Conservation (phyloP, 1,284 basidiomycete species). For the Pholiota adiposa region DNA sequence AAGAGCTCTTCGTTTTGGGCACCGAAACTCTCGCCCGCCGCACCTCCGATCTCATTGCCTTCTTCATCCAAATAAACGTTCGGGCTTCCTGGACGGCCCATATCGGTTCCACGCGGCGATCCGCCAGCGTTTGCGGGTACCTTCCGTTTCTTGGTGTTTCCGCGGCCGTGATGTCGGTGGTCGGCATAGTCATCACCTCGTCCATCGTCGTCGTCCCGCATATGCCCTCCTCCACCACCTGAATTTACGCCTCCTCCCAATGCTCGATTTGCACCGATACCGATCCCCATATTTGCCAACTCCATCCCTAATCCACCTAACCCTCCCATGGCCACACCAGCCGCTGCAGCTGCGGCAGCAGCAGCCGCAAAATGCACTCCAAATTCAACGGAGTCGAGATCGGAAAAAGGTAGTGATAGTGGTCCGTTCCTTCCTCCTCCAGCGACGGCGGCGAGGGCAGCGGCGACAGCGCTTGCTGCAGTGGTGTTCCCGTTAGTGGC, state of each 20-base stretch:
- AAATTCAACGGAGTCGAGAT: slow-evolving; percentile 28
- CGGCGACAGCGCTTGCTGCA: slow-evolving; percentile 21
- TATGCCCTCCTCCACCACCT: slow-evolving; percentile 17
- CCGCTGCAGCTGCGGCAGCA: slow-evolving; percentile 28
- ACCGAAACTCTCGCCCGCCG: slow-evolving; percentile 10
- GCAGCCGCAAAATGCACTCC: slow-evolving; percentile 29
- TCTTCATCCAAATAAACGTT: slow-evolving; percentile 20
- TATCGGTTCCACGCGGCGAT: slow-evolving; percentile 34
- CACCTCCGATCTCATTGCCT: slow-evolving; percentile 8
- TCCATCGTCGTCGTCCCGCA: slow-evolving; percentile 49
- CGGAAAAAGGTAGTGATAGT: slow-evolving; percentile 20
- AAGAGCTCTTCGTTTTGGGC: slow-evolving; percentile 12
- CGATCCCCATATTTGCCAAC: slow-evolving; percentile 16
- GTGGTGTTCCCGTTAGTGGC: slow-evolving; percentile 6
- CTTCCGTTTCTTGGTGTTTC: slow-evolving; percentile 86
- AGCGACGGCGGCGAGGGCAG: slow-evolving; percentile 22
- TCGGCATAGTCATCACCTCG: slow-evolving; percentile 63
- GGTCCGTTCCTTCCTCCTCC: slow-evolving; percentile 20
- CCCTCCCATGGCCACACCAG: slow-evolving; percentile 26
- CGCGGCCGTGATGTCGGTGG: slow-evolving; percentile 65
- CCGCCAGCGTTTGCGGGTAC: slow-evolving; percentile 56
- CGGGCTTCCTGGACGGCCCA: slow-evolving; percentile 18
- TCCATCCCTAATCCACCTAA: slow-evolving; percentile 23
- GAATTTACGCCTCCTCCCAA: slow-evolving; percentile 35
- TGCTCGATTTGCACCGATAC: slow-evolving; percentile 1